Evolutionary conservation across 371 early-diverging fungal species (phyloP).

Genomic region (Mucor sp.): DNA sequence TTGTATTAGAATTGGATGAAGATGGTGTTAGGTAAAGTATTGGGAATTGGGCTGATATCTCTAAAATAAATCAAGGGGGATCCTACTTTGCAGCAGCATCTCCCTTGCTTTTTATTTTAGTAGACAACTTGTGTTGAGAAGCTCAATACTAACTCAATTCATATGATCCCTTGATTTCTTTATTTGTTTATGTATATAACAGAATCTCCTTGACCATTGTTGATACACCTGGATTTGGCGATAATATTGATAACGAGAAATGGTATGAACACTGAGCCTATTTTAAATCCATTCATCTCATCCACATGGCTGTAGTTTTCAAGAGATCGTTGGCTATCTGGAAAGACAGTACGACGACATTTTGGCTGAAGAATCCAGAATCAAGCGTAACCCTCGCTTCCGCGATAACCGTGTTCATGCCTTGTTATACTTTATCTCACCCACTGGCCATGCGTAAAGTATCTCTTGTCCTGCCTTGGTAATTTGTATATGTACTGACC

Average conservation of each 20-base stretch:
- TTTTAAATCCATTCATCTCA: neutral
- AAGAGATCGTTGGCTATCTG: constrained; percentile 91
- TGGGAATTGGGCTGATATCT: constrained; percentile 4
- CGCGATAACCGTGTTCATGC: constrained; percentile 98
- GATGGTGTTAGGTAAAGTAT: constrained; percentile 79
- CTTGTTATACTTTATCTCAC: constrained; percentile 95
- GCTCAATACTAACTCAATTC: neutral
- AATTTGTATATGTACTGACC: neutral
- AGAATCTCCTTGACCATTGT: constrained; percentile 63
- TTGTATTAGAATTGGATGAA: constrained; percentile 84
- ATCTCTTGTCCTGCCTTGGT: neutral
- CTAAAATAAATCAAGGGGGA: constrained; percentile 5
- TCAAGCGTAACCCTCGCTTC: constrained; percentile 96
- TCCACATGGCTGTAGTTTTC: constrained; percentile 53
- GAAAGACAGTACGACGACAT: constrained; percentile 96
- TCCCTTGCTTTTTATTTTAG: constrained; percentile 2
- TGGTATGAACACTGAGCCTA: constrained; percentile 39
- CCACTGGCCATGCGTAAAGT: constrained; percentile 91
- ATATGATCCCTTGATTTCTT: neutral
- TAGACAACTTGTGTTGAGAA: neutral
- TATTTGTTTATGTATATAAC: neutral
- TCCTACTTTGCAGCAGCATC: constrained; percentile 7
- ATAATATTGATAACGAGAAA: constrained; percentile 83
- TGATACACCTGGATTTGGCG: constrained; percentile 98
- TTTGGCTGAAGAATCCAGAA: constrained; percentile 91